A percentile compares a stretch with the other conserved stretches of the same genome.
Conservation (phyloP, 345 rosid species). For the Gossypium australe region DNA sequence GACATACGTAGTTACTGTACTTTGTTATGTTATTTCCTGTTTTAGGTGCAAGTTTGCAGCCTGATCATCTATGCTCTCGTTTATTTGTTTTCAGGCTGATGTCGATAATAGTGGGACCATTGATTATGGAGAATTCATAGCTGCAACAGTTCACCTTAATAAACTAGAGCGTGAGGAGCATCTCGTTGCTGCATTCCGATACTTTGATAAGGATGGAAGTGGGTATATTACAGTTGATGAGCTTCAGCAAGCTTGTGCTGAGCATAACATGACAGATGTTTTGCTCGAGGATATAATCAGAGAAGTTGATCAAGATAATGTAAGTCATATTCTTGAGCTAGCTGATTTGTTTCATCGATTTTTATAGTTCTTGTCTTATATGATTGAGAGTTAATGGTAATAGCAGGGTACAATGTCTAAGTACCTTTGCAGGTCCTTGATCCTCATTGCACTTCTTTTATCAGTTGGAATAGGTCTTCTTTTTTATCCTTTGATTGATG, state of each 20-base stretch:
- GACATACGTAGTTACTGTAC: neutral
- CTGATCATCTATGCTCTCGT: slow-evolving; percentile 7
- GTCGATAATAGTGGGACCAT: slow-evolving; percentile 98
- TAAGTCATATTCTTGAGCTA: slow-evolving; percentile 30
- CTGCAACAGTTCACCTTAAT: slow-evolving; percentile 95
- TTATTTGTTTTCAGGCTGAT: slow-evolving; percentile 63
- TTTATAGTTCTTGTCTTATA: slow-evolving; percentile 19
- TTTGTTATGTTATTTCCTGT: neutral
- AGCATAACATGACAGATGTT: slow-evolving; percentile 88
- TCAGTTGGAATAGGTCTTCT: neutral
- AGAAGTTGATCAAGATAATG: slow-evolving; percentile 98
- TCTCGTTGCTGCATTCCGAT: slow-evolving; percentile 89
- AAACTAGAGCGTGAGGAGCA: slow-evolving; percentile 96
- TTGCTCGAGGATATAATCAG: slow-evolving; percentile 84
- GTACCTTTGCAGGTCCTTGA: neutral
- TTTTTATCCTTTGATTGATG: neutral
- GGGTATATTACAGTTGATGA: slow-evolving; percentile 96
- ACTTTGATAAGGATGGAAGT: slow-evolving; percentile 93
- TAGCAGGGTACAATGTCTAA: neutral
- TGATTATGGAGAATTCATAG: slow-evolving; percentile 93
- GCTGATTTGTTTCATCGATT: neutral
- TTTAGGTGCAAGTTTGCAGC: slow-evolving; percentile 13
- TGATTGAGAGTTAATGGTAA: slow-evolving; percentile 6
- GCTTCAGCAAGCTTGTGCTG: slow-evolving; percentile 93
- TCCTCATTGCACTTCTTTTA: neutral